Conservation (phyloP, 176 grass and related monocot species). For the Aegilops speltoides region DNA sequence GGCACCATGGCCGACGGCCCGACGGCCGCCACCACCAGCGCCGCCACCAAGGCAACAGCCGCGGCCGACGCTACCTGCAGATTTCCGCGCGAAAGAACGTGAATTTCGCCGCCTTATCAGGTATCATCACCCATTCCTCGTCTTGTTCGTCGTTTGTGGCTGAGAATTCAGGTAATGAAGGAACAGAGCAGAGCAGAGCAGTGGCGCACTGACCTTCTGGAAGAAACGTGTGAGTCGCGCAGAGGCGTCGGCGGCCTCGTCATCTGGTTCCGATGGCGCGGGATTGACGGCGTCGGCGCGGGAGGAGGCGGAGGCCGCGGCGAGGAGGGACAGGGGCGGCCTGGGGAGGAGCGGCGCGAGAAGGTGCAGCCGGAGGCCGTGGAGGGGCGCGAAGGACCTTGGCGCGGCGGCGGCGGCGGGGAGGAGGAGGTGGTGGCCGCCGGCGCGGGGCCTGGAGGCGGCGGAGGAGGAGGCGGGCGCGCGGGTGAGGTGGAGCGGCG, state of each 20-base stretch:
- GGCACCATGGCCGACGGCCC: slow-evolving; percentile 38
- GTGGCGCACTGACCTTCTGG: slow-evolving; percentile 25
- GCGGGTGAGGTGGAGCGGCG: slow-evolving; percentile 39
- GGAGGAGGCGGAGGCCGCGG: background rate
- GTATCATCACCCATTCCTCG: background rate
- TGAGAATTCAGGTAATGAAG: background rate
- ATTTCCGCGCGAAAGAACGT: background rate
- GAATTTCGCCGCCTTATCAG: background rate
- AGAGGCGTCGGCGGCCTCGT: background rate
- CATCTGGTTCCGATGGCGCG: background rate
- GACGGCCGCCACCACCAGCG: slow-evolving; percentile 20
- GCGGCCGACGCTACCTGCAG: slow-evolving; percentile 27
- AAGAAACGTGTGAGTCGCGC: background rate
- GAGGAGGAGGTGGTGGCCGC: background rate
- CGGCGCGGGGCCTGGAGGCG: background rate
- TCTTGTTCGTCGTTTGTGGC: background rate
- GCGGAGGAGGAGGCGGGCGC: background rate
- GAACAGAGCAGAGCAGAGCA: background rate
- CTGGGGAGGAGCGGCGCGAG: slow-evolving; percentile 24
- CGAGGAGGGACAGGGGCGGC: background rate
- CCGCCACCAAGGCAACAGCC: background rate
- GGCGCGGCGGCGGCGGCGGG: background rate
- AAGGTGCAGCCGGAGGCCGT: background rate
- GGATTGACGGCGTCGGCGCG: background rate
- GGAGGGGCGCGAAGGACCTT: background rate